phyloP scores from a whole-genome alignment of 352 stramenopile species.

The Bremia lactucae region DNA sequence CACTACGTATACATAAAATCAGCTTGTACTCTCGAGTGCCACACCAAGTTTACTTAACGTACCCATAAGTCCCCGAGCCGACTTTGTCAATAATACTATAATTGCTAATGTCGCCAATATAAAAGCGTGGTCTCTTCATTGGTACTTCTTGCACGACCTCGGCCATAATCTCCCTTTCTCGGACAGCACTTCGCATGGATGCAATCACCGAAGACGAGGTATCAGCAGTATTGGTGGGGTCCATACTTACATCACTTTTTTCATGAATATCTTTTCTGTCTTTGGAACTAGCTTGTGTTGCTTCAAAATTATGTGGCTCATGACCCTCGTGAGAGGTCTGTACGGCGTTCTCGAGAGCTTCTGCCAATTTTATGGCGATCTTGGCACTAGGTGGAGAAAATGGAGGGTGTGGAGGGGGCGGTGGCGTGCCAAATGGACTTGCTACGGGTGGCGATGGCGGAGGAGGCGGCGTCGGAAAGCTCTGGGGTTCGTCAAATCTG shows the following conservation, averaged over 20 bases:
- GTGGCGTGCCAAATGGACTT: slow-evolving; percentile 15
- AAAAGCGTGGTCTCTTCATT: slow-evolving; percentile 47
- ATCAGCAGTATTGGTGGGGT: not conserved
- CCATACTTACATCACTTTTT: slow-evolving; percentile 12
- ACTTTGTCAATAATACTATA: slow-evolving; percentile 87
- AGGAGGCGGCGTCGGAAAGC: slow-evolving; percentile 35
- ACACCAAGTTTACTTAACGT: slow-evolving; percentile 8
- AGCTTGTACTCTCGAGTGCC: not conserved
- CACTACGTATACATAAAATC: slow-evolving; percentile 19
- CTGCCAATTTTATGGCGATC: slow-evolving; percentile 23
- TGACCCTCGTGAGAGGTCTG: slow-evolving; percentile 1
- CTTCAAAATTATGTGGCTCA: not conserved
- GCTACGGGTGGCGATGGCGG: slow-evolving; percentile 27
- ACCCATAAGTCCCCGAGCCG: slow-evolving; percentile 79
- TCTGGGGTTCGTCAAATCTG: slow-evolving; percentile 30
- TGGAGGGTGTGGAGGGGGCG: slow-evolving; percentile 35
- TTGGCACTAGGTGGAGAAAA: slow-evolving; percentile 42
- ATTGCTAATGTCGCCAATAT: slow-evolving; percentile 78
- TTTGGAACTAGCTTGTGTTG: slow-evolving; percentile 17
- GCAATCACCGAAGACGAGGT: slow-evolving; percentile 49
- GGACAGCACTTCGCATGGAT: slow-evolving; percentile 57
- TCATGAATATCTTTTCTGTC: slow-evolving; percentile 25
- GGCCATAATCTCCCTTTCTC: slow-evolving; percentile 57
- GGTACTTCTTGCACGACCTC: slow-evolving; percentile 30
- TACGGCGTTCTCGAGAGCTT: slow-evolving; percentile 9